Base-by-base conservation (phyloP, 306 rosid species). In the Sechiopsis laciniata region DNA sequence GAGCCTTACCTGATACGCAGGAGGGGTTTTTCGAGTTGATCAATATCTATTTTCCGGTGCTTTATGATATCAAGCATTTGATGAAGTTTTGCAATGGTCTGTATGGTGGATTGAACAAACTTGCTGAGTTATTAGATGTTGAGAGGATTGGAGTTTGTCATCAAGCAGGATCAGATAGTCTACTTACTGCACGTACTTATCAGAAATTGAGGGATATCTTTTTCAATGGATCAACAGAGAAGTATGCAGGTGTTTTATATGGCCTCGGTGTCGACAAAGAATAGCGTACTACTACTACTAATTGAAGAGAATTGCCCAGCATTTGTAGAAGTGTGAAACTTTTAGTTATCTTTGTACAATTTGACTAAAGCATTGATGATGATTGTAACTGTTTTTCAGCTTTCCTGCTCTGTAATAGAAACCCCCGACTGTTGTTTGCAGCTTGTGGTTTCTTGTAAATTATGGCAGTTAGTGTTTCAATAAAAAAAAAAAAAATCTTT, bases 11-110 rank as follows among this genome's bases (percentile, higher is more conserved):
- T 0, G 89, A 87, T 13, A 48, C 79, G 0, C 92, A 85, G 56
- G 77, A 70, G 0, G 89, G 85, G 0, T 85, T 87, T 77, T 85
- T 87, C 71, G 82, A 87, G 11, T 72, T 87, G 83, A 87, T 87
- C 86, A 80, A 78, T 19, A 69, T 77, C 37, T 85, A 82, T 79
- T 87, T 87, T 48, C 92, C 92, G 0, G 32, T 82, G 71, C 70
- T 87, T 55, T 87, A 87, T 77, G 92, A 87, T 64, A 87, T 87
- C 76, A 87, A 87, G 79, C 92, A 87, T 71, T 55, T 87, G 89
- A 87, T 87, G 92, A 87, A 80, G 89, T 87, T 87, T 32, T 87
- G 92, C 85, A 85, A 87, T 60, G 82, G 89, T 84, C 89, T 87
- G 29, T 89, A 87, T 26, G 92, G 92, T n/a, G 89, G 92, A 64